Conservation (phyloP, 164 flowering plant genomes). For the Saururus chinensis region DNA sequence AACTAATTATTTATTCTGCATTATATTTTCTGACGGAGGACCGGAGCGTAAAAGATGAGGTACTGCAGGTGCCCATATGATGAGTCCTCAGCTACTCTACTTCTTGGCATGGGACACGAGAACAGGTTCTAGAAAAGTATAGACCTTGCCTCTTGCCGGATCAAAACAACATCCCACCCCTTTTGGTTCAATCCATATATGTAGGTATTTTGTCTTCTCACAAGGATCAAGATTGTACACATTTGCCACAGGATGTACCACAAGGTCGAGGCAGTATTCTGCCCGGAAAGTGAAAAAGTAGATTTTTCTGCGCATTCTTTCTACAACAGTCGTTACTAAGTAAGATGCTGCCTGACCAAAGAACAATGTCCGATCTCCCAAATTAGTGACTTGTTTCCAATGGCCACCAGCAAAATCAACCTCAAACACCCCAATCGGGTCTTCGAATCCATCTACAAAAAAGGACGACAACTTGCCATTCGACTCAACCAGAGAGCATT, state of each 20-base stretch:
- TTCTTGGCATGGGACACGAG: too few relatives aligned
- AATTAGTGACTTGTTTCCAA: not conserved
- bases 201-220: not conserved
- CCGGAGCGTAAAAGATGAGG: too few relatives aligned
- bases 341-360: not conserved
- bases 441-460: too few relatives aligned
- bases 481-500: not conserved
- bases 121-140: too few relatives aligned
- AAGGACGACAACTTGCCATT: not conserved
- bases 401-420: not conserved
- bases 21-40: too few relatives aligned
- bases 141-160: too few relatives aligned
- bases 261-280: not conserved
- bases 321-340: not conserved
- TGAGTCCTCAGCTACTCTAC: too few relatives aligned
- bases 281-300: not conserved
- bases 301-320: not conserved
- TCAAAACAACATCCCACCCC: too few relatives aligned
- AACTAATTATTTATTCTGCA: too few relatives aligned
- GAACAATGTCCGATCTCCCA: not conserved
- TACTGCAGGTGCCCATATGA: too few relatives aligned
- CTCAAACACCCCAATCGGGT: not conserved
- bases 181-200: not conserved
- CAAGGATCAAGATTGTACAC: not conserved
- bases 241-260: not conserved